Percentiles rank a stretch among this genome's conserved stretches.
Conservation (phyloP, 2,329 filamentous ascomycete genomes). For the Orbilia ellipsospora region DNA sequence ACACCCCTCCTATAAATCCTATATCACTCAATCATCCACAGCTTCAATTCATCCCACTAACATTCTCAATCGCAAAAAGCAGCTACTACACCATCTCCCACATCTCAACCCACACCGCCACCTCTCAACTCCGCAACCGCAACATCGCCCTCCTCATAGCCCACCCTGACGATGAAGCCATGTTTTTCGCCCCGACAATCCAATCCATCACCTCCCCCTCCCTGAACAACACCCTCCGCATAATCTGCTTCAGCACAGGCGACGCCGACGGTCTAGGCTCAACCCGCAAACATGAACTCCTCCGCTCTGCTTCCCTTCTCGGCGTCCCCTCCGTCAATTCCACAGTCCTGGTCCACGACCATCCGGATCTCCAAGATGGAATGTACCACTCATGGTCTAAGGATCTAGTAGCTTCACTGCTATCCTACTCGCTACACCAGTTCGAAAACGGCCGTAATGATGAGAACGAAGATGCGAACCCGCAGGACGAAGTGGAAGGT, state of each 20-base stretch:
- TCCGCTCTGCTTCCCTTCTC: slow-evolving; percentile 80
- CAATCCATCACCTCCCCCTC: slow-evolving; percentile 83
- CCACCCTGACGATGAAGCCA: slow-evolving; percentile 97
- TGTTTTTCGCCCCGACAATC: slow-evolving; percentile 96
- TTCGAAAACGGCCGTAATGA: not conserved
- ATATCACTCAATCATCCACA: not conserved
- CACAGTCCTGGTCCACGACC: slow-evolving; percentile 64
- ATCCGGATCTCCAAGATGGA: slow-evolving; percentile 72
- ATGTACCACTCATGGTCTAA: slow-evolving; percentile 84
- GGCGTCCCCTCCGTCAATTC: slow-evolving; percentile 79
- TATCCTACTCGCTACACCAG: slow-evolving; percentile 30
- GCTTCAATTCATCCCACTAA: slow-evolving; percentile 49
- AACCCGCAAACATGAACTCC: slow-evolving; percentile 82
- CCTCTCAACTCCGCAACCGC: slow-evolving; percentile 80
- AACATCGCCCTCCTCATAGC: slow-evolving; percentile 92
- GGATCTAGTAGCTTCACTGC: slow-evolving; percentile 70
- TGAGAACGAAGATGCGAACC: too few species aligned
- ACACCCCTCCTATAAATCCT: not conserved
- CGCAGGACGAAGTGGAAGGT: too few species aligned
- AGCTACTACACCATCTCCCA: slow-evolving; percentile 67
- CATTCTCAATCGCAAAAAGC: slow-evolving; percentile 64
- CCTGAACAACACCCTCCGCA: slow-evolving; percentile 89
- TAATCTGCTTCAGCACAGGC: slow-evolving; percentile 80
- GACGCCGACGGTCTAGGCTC: slow-evolving; percentile 88
- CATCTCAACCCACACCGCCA: slow-evolving; percentile 65